A percentile compares a stretch with the other conserved stretches of the same genome.
These are phyloP conservation scores for Chaetomium cochliodes DNA, from an alignment of 495 filamentous ascomycete species.

Conservation along the genomic window DNA sequence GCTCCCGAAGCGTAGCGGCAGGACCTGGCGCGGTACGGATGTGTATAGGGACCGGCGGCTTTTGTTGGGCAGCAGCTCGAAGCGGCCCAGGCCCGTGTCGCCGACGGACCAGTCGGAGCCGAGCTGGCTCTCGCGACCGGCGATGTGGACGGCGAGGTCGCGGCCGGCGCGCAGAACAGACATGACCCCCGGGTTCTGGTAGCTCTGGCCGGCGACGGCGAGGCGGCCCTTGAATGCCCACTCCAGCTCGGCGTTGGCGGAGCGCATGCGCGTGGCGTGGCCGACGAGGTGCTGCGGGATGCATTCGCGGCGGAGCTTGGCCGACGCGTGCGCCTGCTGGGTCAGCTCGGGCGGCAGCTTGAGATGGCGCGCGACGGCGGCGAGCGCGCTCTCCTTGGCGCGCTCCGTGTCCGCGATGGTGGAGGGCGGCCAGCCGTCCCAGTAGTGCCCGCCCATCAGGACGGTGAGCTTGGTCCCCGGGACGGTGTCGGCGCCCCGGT, in stretches of 20 bases:
- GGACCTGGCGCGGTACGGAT: not conserved
- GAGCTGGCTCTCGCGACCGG: conserved; percentile 4
- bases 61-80: conserved; percentile 21
- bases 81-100: conserved; percentile 39
- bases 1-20: conserved; percentile 19
- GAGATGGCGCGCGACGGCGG: conserved; percentile 70
- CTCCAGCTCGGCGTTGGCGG: conserved; percentile 55
- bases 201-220: conserved; percentile 77
- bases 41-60: not conserved
- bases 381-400: conserved; percentile 64
- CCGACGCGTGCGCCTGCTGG: conserved; percentile 54
- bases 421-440: conserved; percentile 58
- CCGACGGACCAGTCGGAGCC: conserved; percentile 26
- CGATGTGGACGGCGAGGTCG: conserved; percentile 37
- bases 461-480: conserved; percentile 86
- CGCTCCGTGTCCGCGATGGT: conserved; percentile 59
- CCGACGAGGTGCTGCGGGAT: conserved; percentile 88
- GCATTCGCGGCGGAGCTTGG: conserved; percentile 68
- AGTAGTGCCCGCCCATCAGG: conserved; percentile 94
- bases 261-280: conserved; percentile 62
- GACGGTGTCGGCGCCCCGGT: conserved; percentile 50
- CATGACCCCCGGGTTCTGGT: conserved; percentile 48
- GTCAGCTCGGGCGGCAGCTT: conserved; percentile 52
- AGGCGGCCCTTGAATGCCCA: conserved; percentile 61
- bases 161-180: conserved; percentile 41